phyloP scores from a whole-genome alignment of 2,329 filamentous ascomycete genomes.

The Penicillium brevicompactum region DNA sequence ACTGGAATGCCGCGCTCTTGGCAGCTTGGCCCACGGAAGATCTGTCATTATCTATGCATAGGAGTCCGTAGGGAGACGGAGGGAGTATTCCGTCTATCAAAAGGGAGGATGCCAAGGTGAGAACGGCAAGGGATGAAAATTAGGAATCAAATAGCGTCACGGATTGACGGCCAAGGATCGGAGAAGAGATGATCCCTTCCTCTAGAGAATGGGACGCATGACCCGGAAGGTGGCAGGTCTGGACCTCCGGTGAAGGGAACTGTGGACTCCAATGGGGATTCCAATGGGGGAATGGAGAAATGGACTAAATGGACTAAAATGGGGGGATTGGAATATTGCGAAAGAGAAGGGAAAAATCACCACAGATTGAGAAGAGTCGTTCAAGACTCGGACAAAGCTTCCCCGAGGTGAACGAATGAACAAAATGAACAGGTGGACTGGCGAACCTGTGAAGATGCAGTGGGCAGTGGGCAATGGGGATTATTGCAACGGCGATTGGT shows the following conservation, averaged over 20 bases:
- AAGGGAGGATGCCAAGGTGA: too few species aligned
- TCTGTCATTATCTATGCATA: too few species aligned
- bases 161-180: slow-evolving; percentile 1
- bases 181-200: slow-evolving; percentile 23
- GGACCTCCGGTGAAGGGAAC: neutral
- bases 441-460: too few species aligned
- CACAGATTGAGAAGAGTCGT: neutral
- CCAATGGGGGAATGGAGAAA: neutral
- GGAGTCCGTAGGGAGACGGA: too few species aligned
- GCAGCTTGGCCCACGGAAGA: neutral
- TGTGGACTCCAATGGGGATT: neutral
- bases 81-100: too few species aligned
- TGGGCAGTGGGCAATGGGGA: too few species aligned
- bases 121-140: slow-evolving; percentile 3
- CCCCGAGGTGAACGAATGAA: slow-evolving; percentile 18
- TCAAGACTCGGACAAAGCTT: slow-evolving; percentile 7
- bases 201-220: slow-evolving; percentile 23
- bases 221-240: slow-evolving; percentile 4
- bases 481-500: neutral
- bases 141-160: slow-evolving; percentile 9
- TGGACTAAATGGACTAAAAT: too few species aligned
- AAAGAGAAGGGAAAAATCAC: neutral
- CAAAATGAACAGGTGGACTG: too few species aligned
- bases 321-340: too few species aligned
- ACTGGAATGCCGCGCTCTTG: slow-evolving; percentile 1